Evolutionary conservation across 768 basidiomycete species (phyloP).

Genomic region (Pulveroboletus sp.): DNA sequence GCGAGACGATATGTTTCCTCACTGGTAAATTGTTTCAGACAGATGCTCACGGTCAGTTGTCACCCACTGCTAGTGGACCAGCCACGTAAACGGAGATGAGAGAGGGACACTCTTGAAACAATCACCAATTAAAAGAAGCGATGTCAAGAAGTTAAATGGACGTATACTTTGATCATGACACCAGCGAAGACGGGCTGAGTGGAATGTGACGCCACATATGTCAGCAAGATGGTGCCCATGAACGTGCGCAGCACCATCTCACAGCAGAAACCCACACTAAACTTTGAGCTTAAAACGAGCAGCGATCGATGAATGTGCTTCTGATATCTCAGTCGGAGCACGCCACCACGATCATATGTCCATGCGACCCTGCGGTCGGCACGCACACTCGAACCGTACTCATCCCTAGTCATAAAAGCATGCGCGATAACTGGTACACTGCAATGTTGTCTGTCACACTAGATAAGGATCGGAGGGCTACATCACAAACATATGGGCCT

Average conservation of each 20-base stretch:
- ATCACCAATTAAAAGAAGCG: slow-evolving; percentile 16
- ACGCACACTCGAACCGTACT: neutral
- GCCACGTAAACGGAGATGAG: slow-evolving; percentile 23
- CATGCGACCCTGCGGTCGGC: neutral
- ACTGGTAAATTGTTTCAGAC: neutral
- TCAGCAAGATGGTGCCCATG: slow-evolving; percentile 1
- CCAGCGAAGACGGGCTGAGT: slow-evolving; percentile 2
- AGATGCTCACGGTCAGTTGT: neutral
- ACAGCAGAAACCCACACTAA: slow-evolving; percentile 5
- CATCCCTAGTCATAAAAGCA: slow-evolving; percentile 11
- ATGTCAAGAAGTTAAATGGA: slow-evolving; percentile 5
- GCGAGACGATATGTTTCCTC: neutral
- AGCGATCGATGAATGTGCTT: neutral
- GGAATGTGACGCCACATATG: slow-evolving; percentile 16
- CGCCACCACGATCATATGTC: slow-evolving; percentile 4
- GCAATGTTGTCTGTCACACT: slow-evolving; percentile 12
- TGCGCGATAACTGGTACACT: slow-evolving; percentile 20
- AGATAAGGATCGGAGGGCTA: slow-evolving; percentile 1
- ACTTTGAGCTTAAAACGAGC: slow-evolving; percentile 12
- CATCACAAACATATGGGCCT: slow-evolving; percentile 29
- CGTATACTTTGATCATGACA: slow-evolving; percentile 10
- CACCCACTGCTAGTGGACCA: neutral
- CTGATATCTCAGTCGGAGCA: neutral
- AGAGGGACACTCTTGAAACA: slow-evolving; percentile 2
- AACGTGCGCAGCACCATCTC: slow-evolving; percentile 2